Conservation (phyloP, 306 rosid species). For the Morella rubra region DNA sequence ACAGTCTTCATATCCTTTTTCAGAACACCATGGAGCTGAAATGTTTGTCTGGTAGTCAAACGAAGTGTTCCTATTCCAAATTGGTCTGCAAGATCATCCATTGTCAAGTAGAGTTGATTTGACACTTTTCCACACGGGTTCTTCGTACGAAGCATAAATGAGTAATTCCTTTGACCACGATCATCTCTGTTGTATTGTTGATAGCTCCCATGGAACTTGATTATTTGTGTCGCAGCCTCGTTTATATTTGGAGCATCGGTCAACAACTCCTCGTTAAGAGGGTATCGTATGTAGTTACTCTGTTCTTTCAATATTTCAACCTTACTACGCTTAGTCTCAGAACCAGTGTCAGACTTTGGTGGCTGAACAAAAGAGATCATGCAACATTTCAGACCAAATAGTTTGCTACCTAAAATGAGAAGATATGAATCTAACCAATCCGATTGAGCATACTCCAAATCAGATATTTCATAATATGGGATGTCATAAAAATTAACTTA, state of each 20-base stretch:
- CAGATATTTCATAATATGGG: not conserved
- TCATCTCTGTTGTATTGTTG: slow-evolving; percentile 93
- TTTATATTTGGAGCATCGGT: slow-evolving; percentile 85
- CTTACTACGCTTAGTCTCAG: slow-evolving; percentile 82
- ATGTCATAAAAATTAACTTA: not conserved
- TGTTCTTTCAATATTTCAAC: slow-evolving; percentile 96
- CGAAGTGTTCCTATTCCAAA: slow-evolving; percentile 98
- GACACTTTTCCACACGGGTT: slow-evolving; percentile 95
- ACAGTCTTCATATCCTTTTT: slow-evolving; percentile 91
- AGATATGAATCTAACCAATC: slow-evolving; percentile 2
- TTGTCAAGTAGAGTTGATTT: slow-evolving; percentile 83
- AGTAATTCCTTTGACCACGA: slow-evolving; percentile 75
- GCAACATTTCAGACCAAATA: not conserved
- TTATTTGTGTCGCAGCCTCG: slow-evolving; percentile 87
- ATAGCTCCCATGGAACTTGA: slow-evolving; percentile 97
- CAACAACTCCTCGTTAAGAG: slow-evolving; percentile 86
- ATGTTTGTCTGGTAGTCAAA: slow-evolving; percentile 90
- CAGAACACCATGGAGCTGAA: slow-evolving; percentile 94
- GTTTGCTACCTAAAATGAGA: not conserved
- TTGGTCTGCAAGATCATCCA: slow-evolving; percentile 99
- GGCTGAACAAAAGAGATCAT: slow-evolving; percentile 48
- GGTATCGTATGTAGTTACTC: slow-evolving; percentile 84
- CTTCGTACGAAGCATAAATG: slow-evolving; percentile 96
- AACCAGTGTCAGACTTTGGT: slow-evolving; percentile 48
- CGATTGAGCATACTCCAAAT: not conserved